These are phyloP conservation scores for Talaromyces sp. DNA, from an alignment of 2,329 filamentous ascomycete genomes.

Conservation along the genomic window DNA sequence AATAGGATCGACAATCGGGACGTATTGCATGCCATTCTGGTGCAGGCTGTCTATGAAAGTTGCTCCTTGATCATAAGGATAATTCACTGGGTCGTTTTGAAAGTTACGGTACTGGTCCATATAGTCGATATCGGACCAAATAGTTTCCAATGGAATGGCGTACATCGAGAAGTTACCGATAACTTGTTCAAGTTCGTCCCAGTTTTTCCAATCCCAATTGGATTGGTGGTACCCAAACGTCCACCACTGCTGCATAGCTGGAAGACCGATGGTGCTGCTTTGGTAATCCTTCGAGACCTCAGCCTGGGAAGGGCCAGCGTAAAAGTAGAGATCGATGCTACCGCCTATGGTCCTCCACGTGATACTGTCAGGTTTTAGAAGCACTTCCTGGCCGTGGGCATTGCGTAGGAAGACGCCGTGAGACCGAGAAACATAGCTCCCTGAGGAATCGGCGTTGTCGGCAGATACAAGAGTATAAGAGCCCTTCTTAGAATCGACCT, in stretches of 20 bases:
- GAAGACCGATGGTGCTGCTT: constrained; percentile 59
- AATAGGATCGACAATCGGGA: constrained; percentile 57
- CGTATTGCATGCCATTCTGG: constrained; percentile 50
- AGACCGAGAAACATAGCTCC: constrained; percentile 58
- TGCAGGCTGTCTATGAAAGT: constrained; percentile 50
- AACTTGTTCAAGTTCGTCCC: constrained; percentile 58
- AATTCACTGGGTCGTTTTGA: constrained; percentile 49
- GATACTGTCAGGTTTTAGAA: constrained; percentile 57
- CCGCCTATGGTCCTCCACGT: constrained; percentile 73
- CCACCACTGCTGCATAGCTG: constrained; percentile 76
- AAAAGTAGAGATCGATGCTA: constrained; percentile 75
- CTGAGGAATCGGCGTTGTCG: constrained; percentile 47
- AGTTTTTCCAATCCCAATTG: constrained; percentile 74
- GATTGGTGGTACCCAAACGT: constrained; percentile 79
- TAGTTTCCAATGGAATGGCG: constrained; percentile 50
- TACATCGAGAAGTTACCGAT: constrained; percentile 49
- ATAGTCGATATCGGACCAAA: constrained; percentile 44
- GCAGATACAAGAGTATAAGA: background rate
- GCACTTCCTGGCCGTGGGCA: constrained; percentile 67
- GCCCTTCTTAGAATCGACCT: background rate
- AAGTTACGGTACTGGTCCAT: constrained; percentile 60
- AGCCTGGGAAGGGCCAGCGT: constrained; percentile 62
- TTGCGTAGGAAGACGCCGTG: constrained; percentile 76
- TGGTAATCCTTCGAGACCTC: constrained; percentile 69
- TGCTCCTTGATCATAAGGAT: constrained; percentile 43